Evolutionary conservation across 2,329 filamentous ascomycete genomes (phyloP), one percentile per base, ranked within the genome.

Genomic region (Neofusicoccum sp.): DNA sequence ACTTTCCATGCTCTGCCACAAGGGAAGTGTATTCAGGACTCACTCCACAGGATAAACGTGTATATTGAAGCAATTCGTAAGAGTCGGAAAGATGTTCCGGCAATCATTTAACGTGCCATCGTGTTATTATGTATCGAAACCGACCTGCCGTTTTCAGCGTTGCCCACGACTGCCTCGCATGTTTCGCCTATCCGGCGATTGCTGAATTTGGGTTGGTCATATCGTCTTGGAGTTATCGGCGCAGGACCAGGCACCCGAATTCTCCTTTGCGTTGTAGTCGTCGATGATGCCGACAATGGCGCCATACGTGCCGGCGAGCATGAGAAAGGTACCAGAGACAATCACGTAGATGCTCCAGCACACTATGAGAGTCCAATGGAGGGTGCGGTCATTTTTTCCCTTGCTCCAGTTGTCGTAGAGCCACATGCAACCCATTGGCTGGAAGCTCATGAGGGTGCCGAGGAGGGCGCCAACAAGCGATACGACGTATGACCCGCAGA

Each of bases 371-470:
- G 7, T 58, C 54, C 43, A 45, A 16, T 34, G 36, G 12, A 12
- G 3, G n/a, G 30, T 36, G 4, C 24, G 26, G 7, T n/a, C n/a
- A 9, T 9, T 28, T 41, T 47, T 58, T 3, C 54, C 41, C 20
- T 26, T 28, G n/a, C 9, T 12, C 51, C 51, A 56, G 20, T 58
- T 58, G 73, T 71, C 2, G 65, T 82, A 76, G 8, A 83, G 69
- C 80, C 80, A 83, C 64, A 84, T 83, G 11, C 77, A 78, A 4
- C 81, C 81, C 1, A 79, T 79, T 43, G 82, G 74, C 1, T 81
- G 81, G 64, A 81, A 83, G 3, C 80, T 83, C 62, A 81, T 84
- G 80, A 81, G 83, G 1, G 78, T 75, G 2, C 81, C 81, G 63
- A 84, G 84, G 6, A 83, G 69, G 3, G 76, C 76, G 0, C 80